Evolutionary conservation across 2,329 filamentous ascomycete species (phyloP).

Genomic region (Penicillium sp.): DNA sequence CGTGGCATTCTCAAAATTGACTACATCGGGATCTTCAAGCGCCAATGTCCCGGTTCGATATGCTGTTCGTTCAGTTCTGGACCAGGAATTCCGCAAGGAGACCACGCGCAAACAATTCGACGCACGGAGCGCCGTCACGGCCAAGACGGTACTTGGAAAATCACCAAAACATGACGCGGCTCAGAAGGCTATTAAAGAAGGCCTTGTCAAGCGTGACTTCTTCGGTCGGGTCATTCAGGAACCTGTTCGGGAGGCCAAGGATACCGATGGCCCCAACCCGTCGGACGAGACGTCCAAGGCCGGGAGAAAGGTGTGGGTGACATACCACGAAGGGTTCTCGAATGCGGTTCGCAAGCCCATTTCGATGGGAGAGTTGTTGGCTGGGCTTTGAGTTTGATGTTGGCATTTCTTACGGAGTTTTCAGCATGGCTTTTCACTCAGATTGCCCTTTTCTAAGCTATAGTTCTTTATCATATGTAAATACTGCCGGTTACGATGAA

Average conservation of each 20-base stretch:
- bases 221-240: conserved; percentile 70
- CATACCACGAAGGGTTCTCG: conserved; percentile 83
- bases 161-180: conserved; percentile 34
- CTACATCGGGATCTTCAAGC: conserved; percentile 45
- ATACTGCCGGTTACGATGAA: background rate
- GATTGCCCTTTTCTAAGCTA: background rate
- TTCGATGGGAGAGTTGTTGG: conserved; percentile 73
- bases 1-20: conserved; percentile 57
- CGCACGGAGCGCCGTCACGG: conserved; percentile 45
- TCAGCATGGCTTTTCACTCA: background rate
- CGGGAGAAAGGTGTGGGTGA: conserved; percentile 74
- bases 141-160: conserved; percentile 20
- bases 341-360: conserved; percentile 91
- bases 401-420: conserved; percentile 5
- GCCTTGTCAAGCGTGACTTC: conserved; percentile 70
- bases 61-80: conserved; percentile 87
- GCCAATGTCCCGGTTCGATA: conserved; percentile 76
- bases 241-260: conserved; percentile 40
- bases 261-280: conserved; percentile 32
- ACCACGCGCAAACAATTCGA: conserved; percentile 64
- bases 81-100: conserved; percentile 81
- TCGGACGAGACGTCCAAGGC: conserved; percentile 35
- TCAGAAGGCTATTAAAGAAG: conserved; percentile 27
- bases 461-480: background rate
- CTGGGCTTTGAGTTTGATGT: conserved; percentile 32